Evolutionary conservation across 495 filamentous ascomycete species (phyloP), one percentile per base, ranked within the genome.

Genomic region (Penicillium flavigenum): DNA sequence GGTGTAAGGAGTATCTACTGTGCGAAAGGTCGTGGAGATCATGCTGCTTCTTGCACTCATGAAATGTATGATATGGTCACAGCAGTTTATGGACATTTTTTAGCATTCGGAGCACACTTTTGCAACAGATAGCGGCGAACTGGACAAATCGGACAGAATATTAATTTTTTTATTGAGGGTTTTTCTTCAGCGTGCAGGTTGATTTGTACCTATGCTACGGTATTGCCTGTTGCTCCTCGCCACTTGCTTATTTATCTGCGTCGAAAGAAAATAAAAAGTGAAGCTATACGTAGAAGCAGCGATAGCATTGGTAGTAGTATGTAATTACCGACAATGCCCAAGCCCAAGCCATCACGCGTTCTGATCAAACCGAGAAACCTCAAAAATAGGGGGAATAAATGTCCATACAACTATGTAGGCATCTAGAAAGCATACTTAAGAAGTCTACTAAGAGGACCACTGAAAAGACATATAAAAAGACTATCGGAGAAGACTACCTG

Each of bases 51-150:
- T 32, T 48, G 46, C 27, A 32, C 29, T 47, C 46, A 48, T 48
- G 46, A 48, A 20, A 48, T 48, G 46, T 48, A 48, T 32, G 27
- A 48, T 48, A 48, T 32, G 26, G 46, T 48, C 7, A 48, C 3
- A 48, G n/a, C 46, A 48, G 46, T 5, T 32, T 48, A 32, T 48
- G 46, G 27, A 20, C 46, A 48, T 19, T 48, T 16, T 32, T 48
- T 20, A 48, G 17, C 46, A 22, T 32, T 48, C 32, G 22, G 14
- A 26, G 12, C 50, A 54, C 26, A 29, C 11, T 51, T 49, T 26
- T 51, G 17, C 48, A 12, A 7, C 36, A 42, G 17, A 51, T 51
- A 27, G 8, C 50, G 36, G 20, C 36, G 22, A 29, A 29, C 19
- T 9, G n/a, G 36, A 52, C n/a, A 52, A 27, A 19, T 31, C 16